Evolutionary conservation across 2,329 filamentous ascomycete genomes (phyloP), one percentile per base, ranked within the genome.

Genomic region (Fusarium concolor): DNA sequence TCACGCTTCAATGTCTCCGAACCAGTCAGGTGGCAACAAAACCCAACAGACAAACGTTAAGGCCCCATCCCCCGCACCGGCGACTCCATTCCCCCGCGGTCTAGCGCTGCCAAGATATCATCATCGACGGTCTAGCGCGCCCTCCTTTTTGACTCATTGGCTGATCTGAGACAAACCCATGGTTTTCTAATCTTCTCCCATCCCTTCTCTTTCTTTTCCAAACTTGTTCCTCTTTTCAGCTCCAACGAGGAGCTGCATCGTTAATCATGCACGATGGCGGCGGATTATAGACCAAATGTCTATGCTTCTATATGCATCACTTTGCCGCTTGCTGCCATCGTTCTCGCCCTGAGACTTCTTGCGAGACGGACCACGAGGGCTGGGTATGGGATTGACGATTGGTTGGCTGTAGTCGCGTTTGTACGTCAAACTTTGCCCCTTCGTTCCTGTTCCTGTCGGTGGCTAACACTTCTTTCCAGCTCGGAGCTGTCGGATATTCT

Each of bases 341-440:
- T 68, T 6, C 39, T 72, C 8, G 42, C 49, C 14, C 65, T 72
- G 12, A 57, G 70, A 20, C 54, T 72, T 3, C 3, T 67, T 28
- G 54, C 70, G 10, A 54, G 70, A 60, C 59, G 67, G 6, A 51
- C 61, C 22, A 67, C 70, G 6, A 59, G 59, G 24, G 53, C 55
- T 10, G 58, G 67, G 2, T 71, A 67, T 54, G 70, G 65, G 8
- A 45, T 57, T 35, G 70, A 72, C 29, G 70, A 72, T 58, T 56
- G 54, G 26, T 37, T 72, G 20, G 65, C 70, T 3, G 49, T 72
- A 2, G 38, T 67, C 14, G 62, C 70, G 7, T 72, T 54, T 26
- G 70, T 71, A 38, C 29, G 70, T 47, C 35, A n/a, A 18, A 11
- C 24, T 15, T 33, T 17, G 22, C 17, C 12, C 3, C 14, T 7